Conservation (phyloP, 352 stramenopile species). For the Globisporangium camurandrum region DNA sequence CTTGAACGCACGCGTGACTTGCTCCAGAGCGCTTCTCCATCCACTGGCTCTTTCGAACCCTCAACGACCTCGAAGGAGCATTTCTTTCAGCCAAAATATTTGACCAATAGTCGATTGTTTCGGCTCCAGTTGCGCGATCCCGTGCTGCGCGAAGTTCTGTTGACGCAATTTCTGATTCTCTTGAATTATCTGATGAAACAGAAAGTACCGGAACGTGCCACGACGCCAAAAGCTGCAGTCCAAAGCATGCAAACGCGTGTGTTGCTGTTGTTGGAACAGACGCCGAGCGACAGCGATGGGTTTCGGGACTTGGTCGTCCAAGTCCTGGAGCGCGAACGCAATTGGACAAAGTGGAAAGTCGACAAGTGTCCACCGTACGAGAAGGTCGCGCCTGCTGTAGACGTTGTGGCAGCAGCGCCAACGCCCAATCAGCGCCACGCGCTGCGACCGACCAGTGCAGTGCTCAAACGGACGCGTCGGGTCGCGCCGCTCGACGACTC, state of each 20-base stretch:
- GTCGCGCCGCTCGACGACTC: slow-evolving; percentile 6
- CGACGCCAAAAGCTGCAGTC: slow-evolving; percentile 55
- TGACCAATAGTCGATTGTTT: slow-evolving; percentile 89
- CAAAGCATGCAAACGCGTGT: slow-evolving; percentile 64
- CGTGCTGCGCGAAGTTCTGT: slow-evolving; percentile 83
- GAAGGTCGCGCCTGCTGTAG: slow-evolving; percentile 23
- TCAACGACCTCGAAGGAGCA: slow-evolving; percentile 27
- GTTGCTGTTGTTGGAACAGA: slow-evolving; percentile 73
- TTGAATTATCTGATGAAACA: slow-evolving; percentile 61
- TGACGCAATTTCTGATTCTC: slow-evolving; percentile 83
- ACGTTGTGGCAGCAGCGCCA: no score
- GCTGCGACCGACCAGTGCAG: slow-evolving; percentile 5
- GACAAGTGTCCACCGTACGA: slow-evolving; percentile 84
- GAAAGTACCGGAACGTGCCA: slow-evolving; percentile 40
- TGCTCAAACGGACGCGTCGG: slow-evolving; percentile 16
- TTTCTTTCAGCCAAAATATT: slow-evolving; percentile 91
- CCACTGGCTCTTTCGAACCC: background rate
- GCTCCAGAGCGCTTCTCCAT: slow-evolving; percentile 14
- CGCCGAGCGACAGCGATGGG: slow-evolving; percentile 74
- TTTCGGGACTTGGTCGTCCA: slow-evolving; percentile 85
- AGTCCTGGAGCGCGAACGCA: slow-evolving; percentile 83
- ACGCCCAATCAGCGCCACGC: no score
- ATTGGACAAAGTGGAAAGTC: slow-evolving; percentile 89
- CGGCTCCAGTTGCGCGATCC: slow-evolving; percentile 87
- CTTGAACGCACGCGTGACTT: slow-evolving; percentile 60